A percentile compares a stretch with the other conserved stretches of the same genome.
Conservation (phyloP, 1,139 yeast species). For the Candida tunisiensis region DNA sequence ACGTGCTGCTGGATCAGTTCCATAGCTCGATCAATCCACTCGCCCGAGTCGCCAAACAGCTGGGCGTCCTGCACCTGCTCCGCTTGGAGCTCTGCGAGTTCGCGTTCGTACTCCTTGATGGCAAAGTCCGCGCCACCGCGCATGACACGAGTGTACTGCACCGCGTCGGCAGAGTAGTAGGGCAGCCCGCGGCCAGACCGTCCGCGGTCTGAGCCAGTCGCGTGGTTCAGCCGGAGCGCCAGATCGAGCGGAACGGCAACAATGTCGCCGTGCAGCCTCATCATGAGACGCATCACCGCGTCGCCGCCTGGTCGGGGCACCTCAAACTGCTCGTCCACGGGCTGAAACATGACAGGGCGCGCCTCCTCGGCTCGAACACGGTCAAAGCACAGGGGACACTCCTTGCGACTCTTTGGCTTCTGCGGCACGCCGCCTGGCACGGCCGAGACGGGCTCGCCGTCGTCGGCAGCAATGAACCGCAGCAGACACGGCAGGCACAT, state of each 20-base stretch:
- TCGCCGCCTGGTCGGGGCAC: slow-evolving; percentile 46
- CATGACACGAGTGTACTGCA: slow-evolving; percentile 40
- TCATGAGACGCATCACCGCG: slow-evolving; percentile 52
- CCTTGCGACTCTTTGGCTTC: slow-evolving; percentile 34
- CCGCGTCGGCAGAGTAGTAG: slow-evolving; percentile 20
- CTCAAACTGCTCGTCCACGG: slow-evolving; percentile 39
- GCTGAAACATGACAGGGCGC: slow-evolving; percentile 49
- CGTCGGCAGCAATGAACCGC: slow-evolving; percentile 48
- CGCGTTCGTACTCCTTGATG: slow-evolving; percentile 36
- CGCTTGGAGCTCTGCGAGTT: slow-evolving; percentile 29
- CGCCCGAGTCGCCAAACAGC: slow-evolving; percentile 43
- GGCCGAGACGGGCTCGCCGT: slow-evolving; percentile 9
- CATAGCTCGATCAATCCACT: slow-evolving; percentile 33
- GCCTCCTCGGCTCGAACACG: slow-evolving; percentile 40
- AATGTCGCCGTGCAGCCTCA: slow-evolving; percentile 37
- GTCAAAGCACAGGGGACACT: slow-evolving; percentile 78
- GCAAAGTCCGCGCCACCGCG: slow-evolving; percentile 22
- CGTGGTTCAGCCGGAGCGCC: neutral
- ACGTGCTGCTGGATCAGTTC: too few species aligned
- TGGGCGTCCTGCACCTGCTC: slow-evolving; percentile 40
- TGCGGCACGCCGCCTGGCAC: too few species aligned
- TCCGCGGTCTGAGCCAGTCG: neutral
- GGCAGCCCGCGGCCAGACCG: slow-evolving; percentile 4
- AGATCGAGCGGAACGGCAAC: slow-evolving; percentile 5
- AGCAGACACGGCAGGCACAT: slow-evolving; percentile 73